phyloP scores from a whole-genome alignment of 495 filamentous ascomycete genomes.

The Margaritispora aquatica region DNA sequence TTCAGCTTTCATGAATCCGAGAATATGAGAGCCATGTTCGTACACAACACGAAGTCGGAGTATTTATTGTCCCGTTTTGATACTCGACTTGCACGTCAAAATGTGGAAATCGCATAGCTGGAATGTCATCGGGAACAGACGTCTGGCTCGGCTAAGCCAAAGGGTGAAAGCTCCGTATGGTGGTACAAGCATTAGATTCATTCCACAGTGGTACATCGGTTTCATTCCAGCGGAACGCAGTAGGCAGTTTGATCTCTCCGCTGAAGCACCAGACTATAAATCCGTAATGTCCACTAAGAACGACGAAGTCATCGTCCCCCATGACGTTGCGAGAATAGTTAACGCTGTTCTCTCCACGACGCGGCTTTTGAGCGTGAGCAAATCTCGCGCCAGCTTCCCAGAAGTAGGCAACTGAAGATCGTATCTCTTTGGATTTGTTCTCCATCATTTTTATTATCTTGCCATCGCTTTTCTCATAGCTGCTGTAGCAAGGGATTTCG shows the following conservation, averaged over 20 bases:
- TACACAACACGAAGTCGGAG: too few species aligned
- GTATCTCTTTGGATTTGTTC: background rate
- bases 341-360: background rate
- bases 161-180: background rate
- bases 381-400: background rate
- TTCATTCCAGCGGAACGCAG: background rate
- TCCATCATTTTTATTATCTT: background rate
- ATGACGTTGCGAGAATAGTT: background rate
- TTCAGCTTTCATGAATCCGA: background rate
- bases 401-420: background rate
- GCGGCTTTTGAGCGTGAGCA: background rate
- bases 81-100: too few species aligned
- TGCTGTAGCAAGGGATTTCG: slow-evolving; percentile 3
- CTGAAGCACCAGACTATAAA: slow-evolving; percentile 20
- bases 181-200: background rate
- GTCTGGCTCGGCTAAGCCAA: background rate
- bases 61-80: too few species aligned
- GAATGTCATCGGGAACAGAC: too few species aligned
- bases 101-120: too few species aligned
- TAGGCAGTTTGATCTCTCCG: slow-evolving; percentile 6
- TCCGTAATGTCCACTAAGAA: slow-evolving; percentile 6
- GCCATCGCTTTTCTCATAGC: background rate
- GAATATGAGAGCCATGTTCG: background rate
- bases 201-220: background rate
- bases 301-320: slow-evolving; percentile 20